Percentiles rank a stretch among this genome's conserved stretches.
phyloP scores from a whole-genome alignment of 129 eudicot genomes.

The Helianthus tuberosus region DNA sequence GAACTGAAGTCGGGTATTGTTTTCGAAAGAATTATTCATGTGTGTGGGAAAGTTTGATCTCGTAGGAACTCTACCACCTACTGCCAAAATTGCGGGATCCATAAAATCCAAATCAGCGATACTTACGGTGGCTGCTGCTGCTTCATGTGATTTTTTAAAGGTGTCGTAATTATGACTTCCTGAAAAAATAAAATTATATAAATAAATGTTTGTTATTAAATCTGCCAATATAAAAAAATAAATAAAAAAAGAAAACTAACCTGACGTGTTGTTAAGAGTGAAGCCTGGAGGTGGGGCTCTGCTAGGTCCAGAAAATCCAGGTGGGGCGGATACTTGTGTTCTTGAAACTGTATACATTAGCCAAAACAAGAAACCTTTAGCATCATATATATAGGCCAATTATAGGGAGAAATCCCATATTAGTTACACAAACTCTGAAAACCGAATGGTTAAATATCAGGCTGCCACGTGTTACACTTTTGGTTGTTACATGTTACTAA shows the following conservation, averaged over 20 bases:
- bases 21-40: conserved; percentile 22
- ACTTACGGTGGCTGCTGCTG: conserved; percentile 27
- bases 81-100: conserved; percentile 43
- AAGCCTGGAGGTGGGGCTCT: conserved; percentile 49
- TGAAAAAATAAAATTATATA: conserved; percentile 1
- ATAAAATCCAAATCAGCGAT: conserved; percentile 35
- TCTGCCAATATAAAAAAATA: neutral
- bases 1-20: conserved; percentile 23
- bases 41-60: conserved; percentile 27
- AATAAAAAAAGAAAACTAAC: neutral
- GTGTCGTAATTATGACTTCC: conserved; percentile 25
- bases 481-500: no score
- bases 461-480: no score
- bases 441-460: no score
- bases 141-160: conserved; percentile 25
- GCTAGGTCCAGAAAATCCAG: conserved; percentile 37
- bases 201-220: neutral
- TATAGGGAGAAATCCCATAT: no score
- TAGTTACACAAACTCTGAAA: no score
- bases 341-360: conserved; percentile 31
- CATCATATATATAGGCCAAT: neutral
- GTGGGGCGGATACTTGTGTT: conserved; percentile 40
- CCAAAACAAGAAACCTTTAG: conserved; percentile 10
- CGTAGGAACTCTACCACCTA: conserved; percentile 34
- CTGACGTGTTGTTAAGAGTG: conserved; percentile 21